Base-by-base conservation (phyloP, 139 green algal genomes). In the Pseudopediastrum boryanum region DNA sequence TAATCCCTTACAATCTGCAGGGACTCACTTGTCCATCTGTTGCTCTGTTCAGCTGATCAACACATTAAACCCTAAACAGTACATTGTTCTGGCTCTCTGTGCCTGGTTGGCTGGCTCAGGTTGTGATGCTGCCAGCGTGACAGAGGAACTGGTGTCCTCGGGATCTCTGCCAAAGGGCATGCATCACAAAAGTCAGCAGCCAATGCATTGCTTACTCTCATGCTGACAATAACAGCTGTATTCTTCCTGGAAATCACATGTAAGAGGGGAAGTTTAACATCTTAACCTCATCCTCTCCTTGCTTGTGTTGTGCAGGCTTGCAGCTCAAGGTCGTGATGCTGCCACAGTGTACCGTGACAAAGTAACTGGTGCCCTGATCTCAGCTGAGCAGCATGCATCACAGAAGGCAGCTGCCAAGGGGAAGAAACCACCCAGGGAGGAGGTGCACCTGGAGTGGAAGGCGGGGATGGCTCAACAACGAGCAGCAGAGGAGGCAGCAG, bases 311-410 rank as follows among this genome's bases (percentile, higher is more conserved):
- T 29, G 9, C 73, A 71, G 58, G 68, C 80, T 81, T 2, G 66
- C 68, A 23, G 85, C 79, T 1, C 81, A 83, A 39, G 90, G 90
- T 9, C 77, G 85, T 5, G 85, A 82, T 33, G 89, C 89, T 5
- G 50, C 85, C 16, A 96, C 92, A 21, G 87, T 96, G 39, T 94
- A 94, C 77, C 86, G 93, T n/a, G 90, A 95, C 84, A 88, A 87
- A 50, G 66, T 51, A 21, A 83, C 85, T 4, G 90, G 91, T 13
- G 82, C 84, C 21, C 48, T 77, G 2, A 84, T 94, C 51, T 88
- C 48, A 35, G 79, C 77, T 31, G 89, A 92, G 63, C 85, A 92
- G 81, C 89, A 85, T 27, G 6, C 2, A 1, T 25, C 38, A 21
- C 59, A 76, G 75, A 75, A 78, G 76, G 79, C 88, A 12, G 81